Evolutionary conservation across 1,284 basidiomycete genomes (phyloP).

Genomic region (Albatrellus sp.): DNA sequence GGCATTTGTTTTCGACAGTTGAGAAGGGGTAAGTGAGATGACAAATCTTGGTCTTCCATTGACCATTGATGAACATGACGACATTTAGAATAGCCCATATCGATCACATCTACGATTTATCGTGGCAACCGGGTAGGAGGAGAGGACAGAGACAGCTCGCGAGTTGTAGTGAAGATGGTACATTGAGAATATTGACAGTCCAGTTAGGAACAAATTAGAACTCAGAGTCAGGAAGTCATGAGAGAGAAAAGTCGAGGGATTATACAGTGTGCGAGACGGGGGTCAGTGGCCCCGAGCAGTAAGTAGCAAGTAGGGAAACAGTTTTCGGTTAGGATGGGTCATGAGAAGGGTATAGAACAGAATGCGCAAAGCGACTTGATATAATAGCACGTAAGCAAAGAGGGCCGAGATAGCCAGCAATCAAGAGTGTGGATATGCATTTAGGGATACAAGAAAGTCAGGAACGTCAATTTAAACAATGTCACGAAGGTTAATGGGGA

Average conservation of each 20-base stretch:
- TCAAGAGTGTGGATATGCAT: constrained; percentile 25
- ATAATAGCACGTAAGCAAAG: too few relatives aligned
- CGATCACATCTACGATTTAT: constrained; percentile 56
- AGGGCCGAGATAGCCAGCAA: constrained; percentile 20
- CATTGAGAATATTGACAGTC: constrained; percentile 58
- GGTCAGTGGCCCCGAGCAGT: constrained; percentile 23
- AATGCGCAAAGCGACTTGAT: constrained; percentile 12
- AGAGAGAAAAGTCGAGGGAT: constrained; percentile 30
- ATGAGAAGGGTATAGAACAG: constrained; percentile 59
- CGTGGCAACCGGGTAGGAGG: constrained; percentile 40
- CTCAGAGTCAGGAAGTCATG: constrained; percentile 16
- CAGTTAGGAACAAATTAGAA: constrained; percentile 10
- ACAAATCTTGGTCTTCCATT: background rate
- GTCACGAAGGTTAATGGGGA: constrained; percentile 77
- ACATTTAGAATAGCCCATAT: constrained; percentile 45
- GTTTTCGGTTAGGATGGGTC: constrained; percentile 29
- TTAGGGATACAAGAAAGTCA: constrained; percentile 69
- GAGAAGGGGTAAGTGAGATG: constrained; percentile 29
- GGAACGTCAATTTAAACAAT: constrained; percentile 53
- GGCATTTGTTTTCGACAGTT: constrained; percentile 35
- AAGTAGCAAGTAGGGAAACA: constrained; percentile 58
- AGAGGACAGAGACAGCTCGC: constrained; percentile 25
- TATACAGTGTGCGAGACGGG: constrained; percentile 56
- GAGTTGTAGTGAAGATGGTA: constrained; percentile 69
- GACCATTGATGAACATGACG: too few relatives aligned